Evolutionary conservation across 2,329 filamentous ascomycete genomes (phyloP).

Genomic region (Sporothrix globosa): DNA sequence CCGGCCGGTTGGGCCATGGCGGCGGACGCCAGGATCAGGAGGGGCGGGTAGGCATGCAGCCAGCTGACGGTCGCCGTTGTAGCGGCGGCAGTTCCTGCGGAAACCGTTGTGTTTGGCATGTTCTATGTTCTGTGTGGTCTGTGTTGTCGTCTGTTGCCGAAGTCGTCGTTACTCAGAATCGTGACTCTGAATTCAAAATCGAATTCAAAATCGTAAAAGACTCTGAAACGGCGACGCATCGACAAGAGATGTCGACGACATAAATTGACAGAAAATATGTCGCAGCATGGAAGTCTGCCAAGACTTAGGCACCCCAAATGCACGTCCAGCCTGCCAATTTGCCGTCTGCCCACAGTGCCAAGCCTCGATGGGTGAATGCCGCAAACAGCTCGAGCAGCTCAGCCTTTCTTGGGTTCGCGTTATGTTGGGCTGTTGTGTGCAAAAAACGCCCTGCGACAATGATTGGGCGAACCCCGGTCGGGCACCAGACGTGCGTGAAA

Average conservation of each 20-base stretch:
- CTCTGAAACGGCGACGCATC: too few relatives aligned
- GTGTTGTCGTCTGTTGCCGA: too few relatives aligned
- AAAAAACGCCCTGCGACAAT: slow-evolving; percentile 5
- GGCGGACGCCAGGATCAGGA: slow-evolving; percentile 22
- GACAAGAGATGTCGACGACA: too few relatives aligned
- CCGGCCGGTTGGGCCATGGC: slow-evolving; percentile 32
- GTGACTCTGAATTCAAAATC: too few relatives aligned
- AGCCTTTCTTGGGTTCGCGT: not conserved
- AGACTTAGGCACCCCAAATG: not conserved
- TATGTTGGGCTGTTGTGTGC: not conserved
- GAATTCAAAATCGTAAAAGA: too few relatives aligned
- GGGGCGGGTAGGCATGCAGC: slow-evolving; percentile 26
- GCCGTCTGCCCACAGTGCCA: not conserved
- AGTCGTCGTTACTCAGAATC: too few relatives aligned
- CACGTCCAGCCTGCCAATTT: not conserved
- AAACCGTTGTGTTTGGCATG: too few relatives aligned
- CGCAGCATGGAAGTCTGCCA: too few relatives aligned
- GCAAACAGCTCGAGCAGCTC: not conserved
- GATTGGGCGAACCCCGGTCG: not conserved
- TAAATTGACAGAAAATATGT: too few relatives aligned
- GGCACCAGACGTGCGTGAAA: not conserved
- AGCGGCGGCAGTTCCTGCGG: not conserved
- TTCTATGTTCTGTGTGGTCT: too few relatives aligned
- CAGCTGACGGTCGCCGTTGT: slow-evolving; percentile 11
- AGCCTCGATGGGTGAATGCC: not conserved